These are phyloP conservation scores for Hemisphaericaspora nanyangensis DNA, from an alignment of 805 yeast species.

Conservation along the genomic window DNA sequence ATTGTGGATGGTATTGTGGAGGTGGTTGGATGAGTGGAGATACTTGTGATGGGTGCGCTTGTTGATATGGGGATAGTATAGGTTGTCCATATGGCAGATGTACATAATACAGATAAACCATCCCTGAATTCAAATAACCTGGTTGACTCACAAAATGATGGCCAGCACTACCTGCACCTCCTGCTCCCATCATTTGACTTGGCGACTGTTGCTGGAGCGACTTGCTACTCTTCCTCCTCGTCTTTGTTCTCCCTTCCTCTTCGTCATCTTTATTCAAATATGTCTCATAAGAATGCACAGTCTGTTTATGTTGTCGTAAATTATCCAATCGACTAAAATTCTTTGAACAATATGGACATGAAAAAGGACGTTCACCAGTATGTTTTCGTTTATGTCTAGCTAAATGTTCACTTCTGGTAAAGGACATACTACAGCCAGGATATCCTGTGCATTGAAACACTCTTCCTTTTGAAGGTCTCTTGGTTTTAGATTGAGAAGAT, in stretches of 20 bases:
- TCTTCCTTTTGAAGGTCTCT: conserved; percentile 48
- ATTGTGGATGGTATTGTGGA: neutral
- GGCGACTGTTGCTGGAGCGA: conserved; percentile 2
- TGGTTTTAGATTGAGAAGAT: conserved; percentile 14
- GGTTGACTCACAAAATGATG: too few species aligned
- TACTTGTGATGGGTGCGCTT: neutral
- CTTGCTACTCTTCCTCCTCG: neutral
- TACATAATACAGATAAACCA: neutral
- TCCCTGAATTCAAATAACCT: too few species aligned
- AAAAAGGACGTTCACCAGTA: conserved; percentile 91
- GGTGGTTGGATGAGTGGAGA: neutral
- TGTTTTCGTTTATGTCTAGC: conserved; percentile 91
- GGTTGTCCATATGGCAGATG: conserved; percentile 1
- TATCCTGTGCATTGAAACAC: conserved; percentile 83
- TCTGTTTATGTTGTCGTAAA: conserved; percentile 85
- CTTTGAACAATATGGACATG: conserved; percentile 77
- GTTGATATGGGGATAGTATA: neutral
- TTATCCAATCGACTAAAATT: conserved; percentile 83
- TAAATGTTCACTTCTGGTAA: conserved; percentile 86
- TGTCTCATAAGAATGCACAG: conserved; percentile 48
- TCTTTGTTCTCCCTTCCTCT: neutral
- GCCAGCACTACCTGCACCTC: too few species aligned
- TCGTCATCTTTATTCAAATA: conserved; percentile 15
- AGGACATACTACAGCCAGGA: conserved; percentile 83
- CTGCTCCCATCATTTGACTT: too few species aligned